Percentiles rank a stretch among this genome's conserved stretches.
phyloP scores from a whole-genome alignment of 2,329 filamentous ascomycete species.

The Ophiocordyceps camponoti-floridani region DNA sequence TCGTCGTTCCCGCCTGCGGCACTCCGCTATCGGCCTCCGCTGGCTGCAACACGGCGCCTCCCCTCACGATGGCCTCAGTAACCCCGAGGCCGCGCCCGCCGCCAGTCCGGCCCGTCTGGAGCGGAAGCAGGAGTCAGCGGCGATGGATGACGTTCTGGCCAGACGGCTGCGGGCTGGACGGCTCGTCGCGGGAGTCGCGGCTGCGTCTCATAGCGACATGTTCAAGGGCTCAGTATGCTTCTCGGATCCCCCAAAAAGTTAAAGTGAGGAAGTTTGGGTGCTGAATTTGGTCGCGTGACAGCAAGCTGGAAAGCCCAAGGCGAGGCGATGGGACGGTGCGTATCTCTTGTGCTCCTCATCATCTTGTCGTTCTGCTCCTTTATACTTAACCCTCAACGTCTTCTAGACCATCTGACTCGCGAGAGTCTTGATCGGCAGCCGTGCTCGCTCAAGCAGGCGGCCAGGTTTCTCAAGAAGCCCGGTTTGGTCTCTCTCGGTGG shows the following conservation, averaged over 20 bases:
- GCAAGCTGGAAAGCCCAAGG: conserved; percentile 46
- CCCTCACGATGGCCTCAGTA: conserved; percentile 5
- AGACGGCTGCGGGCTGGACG: conserved; percentile 50
- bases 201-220: conserved; percentile 59
- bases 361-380: background rate
- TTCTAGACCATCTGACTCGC: conserved; percentile 28
- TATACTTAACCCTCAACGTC: background rate
- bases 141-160: conserved; percentile 13
- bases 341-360: conserved; percentile 7
- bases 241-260: too few relatives aligned
- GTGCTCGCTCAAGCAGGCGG: conserved; percentile 68
- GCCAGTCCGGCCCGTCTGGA: conserved; percentile 8
- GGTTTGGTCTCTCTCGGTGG: conserved; percentile 85
- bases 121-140: conserved; percentile 7
- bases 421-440: conserved; percentile 44
- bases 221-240: conserved; percentile 58
- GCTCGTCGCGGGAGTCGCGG: conserved; percentile 59
- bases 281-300: conserved; percentile 3
- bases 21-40: background rate
- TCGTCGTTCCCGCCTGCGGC: background rate
- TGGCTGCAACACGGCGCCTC: background rate
- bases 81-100: conserved; percentile 9
- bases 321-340: conserved; percentile 74
- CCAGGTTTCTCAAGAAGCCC: conserved; percentile 59
- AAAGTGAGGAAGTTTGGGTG: background rate